Evolutionary conservation across 2,329 filamentous ascomycete genomes (phyloP).

Genomic region (Alternaria atra): DNA sequence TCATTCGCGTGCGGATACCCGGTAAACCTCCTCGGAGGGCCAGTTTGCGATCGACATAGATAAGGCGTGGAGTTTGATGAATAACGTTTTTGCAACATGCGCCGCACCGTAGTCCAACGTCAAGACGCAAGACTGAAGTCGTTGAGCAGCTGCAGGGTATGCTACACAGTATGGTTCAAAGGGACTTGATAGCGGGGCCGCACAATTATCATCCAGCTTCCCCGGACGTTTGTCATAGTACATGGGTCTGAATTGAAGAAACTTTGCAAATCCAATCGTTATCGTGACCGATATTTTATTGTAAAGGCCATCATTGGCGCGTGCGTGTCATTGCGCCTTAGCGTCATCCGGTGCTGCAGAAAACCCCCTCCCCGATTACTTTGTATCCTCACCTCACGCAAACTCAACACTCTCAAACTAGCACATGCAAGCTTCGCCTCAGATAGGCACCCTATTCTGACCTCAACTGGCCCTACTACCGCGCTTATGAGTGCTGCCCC

Average conservation of each 20-base stretch:
- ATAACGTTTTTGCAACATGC: not conserved
- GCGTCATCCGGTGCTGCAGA: conserved; percentile 3
- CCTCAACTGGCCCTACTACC: conserved; percentile 36
- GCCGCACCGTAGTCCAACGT: not conserved
- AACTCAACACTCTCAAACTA: conserved; percentile 3
- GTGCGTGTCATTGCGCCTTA: conserved; percentile 7
- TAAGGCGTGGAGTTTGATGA: not conserved
- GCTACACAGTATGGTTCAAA: conserved; percentile 13
- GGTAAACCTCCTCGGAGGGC: not conserved
- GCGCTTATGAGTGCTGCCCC: conserved; percentile 61
- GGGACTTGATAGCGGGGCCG: conserved; percentile 17
- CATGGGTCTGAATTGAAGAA: not conserved
- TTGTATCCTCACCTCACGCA: conserved; percentile 2
- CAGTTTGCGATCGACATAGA: not conserved
- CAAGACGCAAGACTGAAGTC: not conserved
- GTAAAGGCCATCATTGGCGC: conserved; percentile 3
- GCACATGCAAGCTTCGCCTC: conserved; percentile 2
- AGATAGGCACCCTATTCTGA: conserved; percentile 35
- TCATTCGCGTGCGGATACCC: not conserved
- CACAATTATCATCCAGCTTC: not conserved
- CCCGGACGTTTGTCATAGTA: conserved; percentile 1
- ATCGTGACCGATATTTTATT: conserved; percentile 2
- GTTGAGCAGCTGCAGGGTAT: conserved; percentile 2
- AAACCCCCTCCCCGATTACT: conserved; percentile 6
- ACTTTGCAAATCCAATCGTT: conserved; percentile 4